Evolutionary conservation across 495 filamentous ascomycete genomes (phyloP).

Genomic region (Penicillium cosmopolitanum): DNA sequence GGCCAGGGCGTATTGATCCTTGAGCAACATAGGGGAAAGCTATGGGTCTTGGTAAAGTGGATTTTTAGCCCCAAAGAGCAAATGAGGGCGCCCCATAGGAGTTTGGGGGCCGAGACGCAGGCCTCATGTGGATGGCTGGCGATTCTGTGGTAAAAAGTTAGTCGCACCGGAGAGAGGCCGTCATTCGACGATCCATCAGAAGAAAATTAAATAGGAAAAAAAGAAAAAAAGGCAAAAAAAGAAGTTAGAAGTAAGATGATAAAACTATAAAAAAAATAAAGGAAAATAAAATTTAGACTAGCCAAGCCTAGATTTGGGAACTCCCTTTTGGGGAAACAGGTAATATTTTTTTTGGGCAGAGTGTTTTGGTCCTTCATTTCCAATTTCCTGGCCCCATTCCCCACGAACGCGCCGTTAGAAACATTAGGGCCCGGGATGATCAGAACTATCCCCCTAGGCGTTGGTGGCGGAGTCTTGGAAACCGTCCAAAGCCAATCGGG

Average conservation of each 20-base stretch:
- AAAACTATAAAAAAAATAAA: not conserved
- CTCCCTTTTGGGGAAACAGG: not conserved
- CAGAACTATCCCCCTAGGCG: not conserved
- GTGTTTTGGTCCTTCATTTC: conserved; percentile 3
- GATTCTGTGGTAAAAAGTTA: conserved; percentile 14
- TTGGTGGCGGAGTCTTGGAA: not conserved
- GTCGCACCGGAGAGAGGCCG: conserved; percentile 14
- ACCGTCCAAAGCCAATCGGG: not conserved
- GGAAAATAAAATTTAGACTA: not conserved
- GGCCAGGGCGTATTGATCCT: conserved; percentile 31
- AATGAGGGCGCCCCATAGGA: conserved; percentile 16
- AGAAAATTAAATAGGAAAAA: conserved; percentile 8
- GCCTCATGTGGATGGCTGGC: conserved; percentile 14
- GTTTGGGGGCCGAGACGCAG: conserved; percentile 30
- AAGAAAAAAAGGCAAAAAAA: conserved; percentile 12
- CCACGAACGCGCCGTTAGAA: conserved; percentile 30
- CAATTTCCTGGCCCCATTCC: conserved; percentile 11
- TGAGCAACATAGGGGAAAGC: conserved; percentile 20
- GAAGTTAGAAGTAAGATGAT: not conserved
- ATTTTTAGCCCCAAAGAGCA: conserved; percentile 24
- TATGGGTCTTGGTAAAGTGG: conserved; percentile 17
- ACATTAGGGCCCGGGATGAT: not conserved
- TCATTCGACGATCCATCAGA: conserved; percentile 14
- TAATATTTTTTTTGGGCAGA: not conserved
- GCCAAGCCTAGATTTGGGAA: not conserved